Evolutionary conservation across 129 eudicot genomes (phyloP), one percentile per base, ranked within the genome.

Genomic region (Solidago caesia): DNA sequence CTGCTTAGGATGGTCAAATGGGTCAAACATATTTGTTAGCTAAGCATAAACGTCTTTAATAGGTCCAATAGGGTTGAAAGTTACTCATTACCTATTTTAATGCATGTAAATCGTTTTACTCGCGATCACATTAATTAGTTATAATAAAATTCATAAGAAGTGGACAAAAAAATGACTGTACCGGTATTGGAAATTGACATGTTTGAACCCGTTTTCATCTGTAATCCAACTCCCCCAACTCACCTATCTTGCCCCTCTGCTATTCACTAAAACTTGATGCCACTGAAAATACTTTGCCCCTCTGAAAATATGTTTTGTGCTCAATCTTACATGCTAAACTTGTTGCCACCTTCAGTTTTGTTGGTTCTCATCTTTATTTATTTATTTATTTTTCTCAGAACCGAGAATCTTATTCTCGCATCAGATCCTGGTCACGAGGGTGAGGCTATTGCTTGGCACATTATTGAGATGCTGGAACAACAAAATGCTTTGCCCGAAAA

Each of bases 371-470:
- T 52, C 13, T 74, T 33, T 21, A 53, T 41, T 43, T 76, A 0
- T 41, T 43, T 76, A 0, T 67, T 64, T 77, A 33, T 88, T 57
- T 69, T 64, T 75, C 25, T 66, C 91, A 93, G 98, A 64, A 92
- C 96, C 46, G 73, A 94, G 77, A 90, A 94, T 90, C 91, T 94
- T 64, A 88, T 94, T 83, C 98, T 94, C 62, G 98, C 98, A 55
- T 94, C 97, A 42, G 97, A 94, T 75, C 98, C 98, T 29, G 97
- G 90, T 75, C 97, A 97, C 0, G 98, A 94, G 77, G 97, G 98
- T 55, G 97, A 94, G 87, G 98, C 98, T 5, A 90, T 94, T 72
- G 97, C 99, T 56, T 94, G 99, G 99, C 99, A 94, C 84, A 90
- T 91, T 41, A 73, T 88, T 13, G 99, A 94, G 86, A 90, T 94